Evolutionary conservation across 495 filamentous ascomycete species (phyloP).

Genomic region (Aspergillus kassunensis): DNA sequence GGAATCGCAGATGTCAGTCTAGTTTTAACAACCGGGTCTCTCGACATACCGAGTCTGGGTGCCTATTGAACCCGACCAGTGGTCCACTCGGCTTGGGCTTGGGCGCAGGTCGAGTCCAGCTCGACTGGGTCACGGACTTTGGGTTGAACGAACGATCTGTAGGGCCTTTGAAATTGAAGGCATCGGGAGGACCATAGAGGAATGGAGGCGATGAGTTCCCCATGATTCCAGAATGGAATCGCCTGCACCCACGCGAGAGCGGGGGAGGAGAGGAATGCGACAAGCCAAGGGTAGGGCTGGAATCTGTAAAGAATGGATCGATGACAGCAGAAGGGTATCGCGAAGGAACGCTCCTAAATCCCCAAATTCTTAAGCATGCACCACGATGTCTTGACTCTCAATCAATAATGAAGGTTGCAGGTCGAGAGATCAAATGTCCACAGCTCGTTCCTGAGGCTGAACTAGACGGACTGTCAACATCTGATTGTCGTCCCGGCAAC

Average conservation of each 20-base stretch:
- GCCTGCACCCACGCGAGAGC: constrained; percentile 34
- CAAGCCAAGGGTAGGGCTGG: not conserved
- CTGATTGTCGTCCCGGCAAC: constrained; percentile 37
- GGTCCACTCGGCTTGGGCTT: constrained; percentile 68
- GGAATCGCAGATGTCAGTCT: constrained; percentile 6
- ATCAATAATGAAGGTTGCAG: not conserved
- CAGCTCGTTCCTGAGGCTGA: constrained; percentile 1
- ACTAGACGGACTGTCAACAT: constrained; percentile 18
- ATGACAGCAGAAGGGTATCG: constrained; percentile 8
- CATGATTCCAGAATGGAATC: constrained; percentile 41
- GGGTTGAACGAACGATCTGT: constrained; percentile 69
- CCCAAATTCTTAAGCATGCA: constrained; percentile 8
- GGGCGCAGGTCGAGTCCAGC: constrained; percentile 51
- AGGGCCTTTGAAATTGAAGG: constrained; percentile 45
- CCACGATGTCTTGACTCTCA: constrained; percentile 3
- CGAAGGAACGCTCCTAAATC: constrained; percentile 10
- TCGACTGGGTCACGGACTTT: constrained; percentile 73
- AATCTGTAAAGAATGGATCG: not conserved
- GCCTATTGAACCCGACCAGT: constrained; percentile 70
- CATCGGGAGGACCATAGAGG: constrained; percentile 62
- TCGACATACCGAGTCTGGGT: constrained; percentile 70
- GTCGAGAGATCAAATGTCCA: constrained; percentile 2
- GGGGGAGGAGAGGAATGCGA: constrained; percentile 32
- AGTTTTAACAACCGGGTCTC: not conserved
- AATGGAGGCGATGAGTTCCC: constrained; percentile 64